Percentiles rank a stretch among this genome's conserved stretches.
phyloP scores from a whole-genome alignment of 2,329 filamentous ascomycete genomes.

The Monosporascus sp. region DNA sequence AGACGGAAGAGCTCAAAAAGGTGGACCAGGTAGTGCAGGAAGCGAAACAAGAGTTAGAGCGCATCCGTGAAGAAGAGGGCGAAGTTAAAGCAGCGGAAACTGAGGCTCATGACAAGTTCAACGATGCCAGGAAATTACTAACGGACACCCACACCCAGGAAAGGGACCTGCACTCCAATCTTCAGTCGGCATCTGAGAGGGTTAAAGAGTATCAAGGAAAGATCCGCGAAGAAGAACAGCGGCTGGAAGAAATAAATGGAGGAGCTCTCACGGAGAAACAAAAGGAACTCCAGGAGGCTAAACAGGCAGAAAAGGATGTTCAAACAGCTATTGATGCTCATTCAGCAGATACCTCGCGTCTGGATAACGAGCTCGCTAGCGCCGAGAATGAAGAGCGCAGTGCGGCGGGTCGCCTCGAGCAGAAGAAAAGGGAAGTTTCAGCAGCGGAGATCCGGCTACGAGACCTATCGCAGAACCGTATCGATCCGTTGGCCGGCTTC shows the following conservation, averaged over 20 bases:
- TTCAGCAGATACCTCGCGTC: slow-evolving; percentile 14
- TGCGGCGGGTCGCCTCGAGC: slow-evolving; percentile 24
- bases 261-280: slow-evolving; percentile 60
- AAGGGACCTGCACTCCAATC: slow-evolving; percentile 54
- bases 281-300: slow-evolving; percentile 53
- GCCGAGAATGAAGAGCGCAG: slow-evolving; percentile 20
- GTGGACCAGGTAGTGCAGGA: slow-evolving; percentile 39
- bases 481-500: slow-evolving; percentile 59
- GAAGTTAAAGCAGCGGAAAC: slow-evolving; percentile 40
- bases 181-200: slow-evolving; percentile 47
- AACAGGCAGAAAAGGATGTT: slow-evolving; percentile 41
- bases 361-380: slow-evolving; percentile 23
- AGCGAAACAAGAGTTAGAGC: slow-evolving; percentile 33
- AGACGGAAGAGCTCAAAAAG: slow-evolving; percentile 43
- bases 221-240: slow-evolving; percentile 51
- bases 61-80: slow-evolving; percentile 40
- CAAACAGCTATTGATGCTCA: slow-evolving; percentile 21
- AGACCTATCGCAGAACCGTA: slow-evolving; percentile 50
- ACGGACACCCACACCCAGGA: slow-evolving; percentile 55
- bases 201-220: slow-evolving; percentile 40
- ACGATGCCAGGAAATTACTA: slow-evolving; percentile 48
- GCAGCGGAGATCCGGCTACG: slow-evolving; percentile 45
- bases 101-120: slow-evolving; percentile 45
- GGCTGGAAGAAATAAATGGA: slow-evolving; percentile 64
- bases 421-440: slow-evolving; percentile 50